Evolutionary conservation across 176 grass and related monocot species (phyloP), one percentile per base, ranked within the genome.

Genomic region (Hsuehochloa calcarea): DNA sequence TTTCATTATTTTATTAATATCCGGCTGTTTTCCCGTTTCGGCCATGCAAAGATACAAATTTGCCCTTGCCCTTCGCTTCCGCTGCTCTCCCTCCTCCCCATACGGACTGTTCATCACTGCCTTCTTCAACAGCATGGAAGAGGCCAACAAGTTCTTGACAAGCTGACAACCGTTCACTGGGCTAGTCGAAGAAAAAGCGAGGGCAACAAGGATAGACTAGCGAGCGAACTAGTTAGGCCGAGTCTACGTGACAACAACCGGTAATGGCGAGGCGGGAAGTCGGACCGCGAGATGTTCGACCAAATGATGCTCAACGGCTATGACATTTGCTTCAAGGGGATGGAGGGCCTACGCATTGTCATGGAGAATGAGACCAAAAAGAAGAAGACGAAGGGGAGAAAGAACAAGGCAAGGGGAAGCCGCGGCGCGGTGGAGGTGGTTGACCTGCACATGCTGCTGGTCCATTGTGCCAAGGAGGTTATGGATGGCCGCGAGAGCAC

Each of bases 391-490:
- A 79, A 79, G 35, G 38, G 67, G 15, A 73, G 62, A 37, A 62
- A 74, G 46, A 51, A 15, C 8, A 74, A 75, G 67, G 88, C 22
- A 59, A 8, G 9, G 55, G 55, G 55, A 59, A 59, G 17, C 17
- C 8, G 22, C 22, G 55, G 20, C 8, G 22, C 8, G 22, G 22
- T 4, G 17, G 41, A 31, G 60, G 77, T 74, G 45, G 78, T 93
- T 41, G 91, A 93, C 83, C 70, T 93, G 64, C 76, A 81, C 47
- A 93, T 81, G 6, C 61, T 90, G 54, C 80, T 93, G 16, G 77
- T 90, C 71, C 88, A 85, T 49, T 93, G 88, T 17, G 88, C 91
- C 31, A 80, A 93, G 65, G 79, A 84, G 29, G 91, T 85, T n/a
- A 87, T 54, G 10, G 88, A 93, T 39, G 88, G 88, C 77, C 65